These are phyloP conservation scores for Chloridella minuta DNA, from an alignment of 352 stramenopile species.

Conservation along the genomic window DNA sequence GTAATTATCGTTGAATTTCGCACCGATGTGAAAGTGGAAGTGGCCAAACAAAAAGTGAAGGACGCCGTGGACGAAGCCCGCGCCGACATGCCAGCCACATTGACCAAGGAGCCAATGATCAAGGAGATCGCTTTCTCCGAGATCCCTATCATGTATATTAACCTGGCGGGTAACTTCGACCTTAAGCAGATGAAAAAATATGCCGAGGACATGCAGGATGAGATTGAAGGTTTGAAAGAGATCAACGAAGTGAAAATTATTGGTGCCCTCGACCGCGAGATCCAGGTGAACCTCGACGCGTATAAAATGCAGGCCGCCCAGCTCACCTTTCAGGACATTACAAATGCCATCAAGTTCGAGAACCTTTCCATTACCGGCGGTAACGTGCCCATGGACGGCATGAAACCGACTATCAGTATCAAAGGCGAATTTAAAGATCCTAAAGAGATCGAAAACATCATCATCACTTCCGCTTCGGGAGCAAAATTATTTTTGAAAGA, in stretches of 20 bases:
- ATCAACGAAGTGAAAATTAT: background rate
- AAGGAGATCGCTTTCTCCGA: background rate
- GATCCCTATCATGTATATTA: background rate
- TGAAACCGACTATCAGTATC: background rate
- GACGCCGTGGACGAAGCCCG: background rate
- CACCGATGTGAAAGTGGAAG: background rate
- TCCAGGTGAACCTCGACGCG: background rate
- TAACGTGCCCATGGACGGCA: background rate
- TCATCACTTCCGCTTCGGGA: background rate
- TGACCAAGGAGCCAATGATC: background rate
- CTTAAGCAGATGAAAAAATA: background rate
- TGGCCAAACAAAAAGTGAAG: background rate
- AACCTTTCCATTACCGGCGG: background rate
- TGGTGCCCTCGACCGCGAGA: background rate
- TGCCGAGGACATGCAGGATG: background rate
- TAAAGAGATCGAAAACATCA: background rate
- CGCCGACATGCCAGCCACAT: background rate
- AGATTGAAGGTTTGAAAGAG: background rate
- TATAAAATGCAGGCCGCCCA: background rate
- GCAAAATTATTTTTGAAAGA: background rate
- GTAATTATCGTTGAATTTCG: background rate
- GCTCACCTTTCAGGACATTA: background rate
- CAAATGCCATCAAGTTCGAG: background rate
- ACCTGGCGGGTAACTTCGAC: background rate
- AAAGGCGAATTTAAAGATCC: background rate